A percentile compares a stretch with the other conserved stretches of the same genome.
phyloP scores from a whole-genome alignment of 2,329 filamentous ascomycete species.

The Elsinoe necatrix region DNA sequence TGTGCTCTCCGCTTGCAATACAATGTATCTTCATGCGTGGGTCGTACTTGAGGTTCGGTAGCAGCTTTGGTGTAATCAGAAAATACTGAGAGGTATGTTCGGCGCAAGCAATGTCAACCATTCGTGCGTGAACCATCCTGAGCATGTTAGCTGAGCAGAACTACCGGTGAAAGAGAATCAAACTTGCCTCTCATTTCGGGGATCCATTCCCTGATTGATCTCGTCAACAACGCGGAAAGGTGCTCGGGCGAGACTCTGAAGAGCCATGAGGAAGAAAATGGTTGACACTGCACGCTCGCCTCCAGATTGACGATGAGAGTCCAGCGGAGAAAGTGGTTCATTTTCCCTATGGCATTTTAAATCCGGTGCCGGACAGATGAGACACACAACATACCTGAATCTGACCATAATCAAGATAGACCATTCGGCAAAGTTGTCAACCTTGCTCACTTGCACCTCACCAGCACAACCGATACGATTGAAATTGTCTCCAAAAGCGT shows the following conservation, averaged over 20 bases:
- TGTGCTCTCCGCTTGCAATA: conserved; percentile 76
- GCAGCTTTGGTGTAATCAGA: conserved; percentile 91
- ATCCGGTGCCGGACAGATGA: background rate
- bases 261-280: conserved; percentile 97
- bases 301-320: conserved; percentile 89
- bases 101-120: conserved; percentile 93
- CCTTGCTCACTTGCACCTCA: conserved; percentile 80
- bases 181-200: conserved; percentile 73
- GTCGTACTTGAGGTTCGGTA: conserved; percentile 78
- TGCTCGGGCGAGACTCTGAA: conserved; percentile 85
- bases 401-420: conserved; percentile 89
- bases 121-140: conserved; percentile 83
- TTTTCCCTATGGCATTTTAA: conserved; percentile 50
- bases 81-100: conserved; percentile 74
- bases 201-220: conserved; percentile 99
- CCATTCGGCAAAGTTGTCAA: conserved; percentile 85
- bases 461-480: conserved; percentile 89
- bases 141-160: background rate
- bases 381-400: conserved; percentile 58
- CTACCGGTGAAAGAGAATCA: background rate
- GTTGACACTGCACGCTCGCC: conserved; percentile 94
- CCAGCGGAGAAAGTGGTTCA: conserved; percentile 74
- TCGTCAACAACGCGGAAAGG: conserved; percentile 98
- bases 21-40: conserved; percentile 86
- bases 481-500: conserved; percentile 89